Percentiles rank a stretch among this genome's conserved stretches.
Conservation (phyloP, 2,329 filamentous ascomycete species). For the Phaeoacremonium minimum region DNA sequence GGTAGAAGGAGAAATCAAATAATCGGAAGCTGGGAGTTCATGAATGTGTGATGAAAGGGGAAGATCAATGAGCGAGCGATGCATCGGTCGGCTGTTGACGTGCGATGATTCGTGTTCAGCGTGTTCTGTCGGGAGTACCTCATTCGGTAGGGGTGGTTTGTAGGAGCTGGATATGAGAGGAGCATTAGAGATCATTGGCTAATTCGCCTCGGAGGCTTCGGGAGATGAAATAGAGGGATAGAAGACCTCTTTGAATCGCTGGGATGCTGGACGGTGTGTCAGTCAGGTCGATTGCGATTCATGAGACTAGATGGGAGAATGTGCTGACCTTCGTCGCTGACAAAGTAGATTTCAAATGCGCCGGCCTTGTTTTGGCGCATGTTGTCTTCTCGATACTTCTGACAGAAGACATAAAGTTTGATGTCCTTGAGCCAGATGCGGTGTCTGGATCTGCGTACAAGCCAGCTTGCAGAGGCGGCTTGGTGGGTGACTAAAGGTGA, state of each 20-base stretch:
- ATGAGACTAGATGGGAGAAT: neutral
- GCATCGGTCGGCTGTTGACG: too few species aligned
- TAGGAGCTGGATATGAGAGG: too few species aligned
- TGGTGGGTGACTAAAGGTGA: conserved; percentile 47
- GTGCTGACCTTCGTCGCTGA: conserved; percentile 30
- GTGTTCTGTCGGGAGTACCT: too few species aligned
- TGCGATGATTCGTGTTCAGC: too few species aligned
- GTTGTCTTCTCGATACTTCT: conserved; percentile 47
- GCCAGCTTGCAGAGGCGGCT: conserved; percentile 42
- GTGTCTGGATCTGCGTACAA: conserved; percentile 40
- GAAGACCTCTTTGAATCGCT: conserved; percentile 37
- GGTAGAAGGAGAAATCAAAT: too few species aligned
- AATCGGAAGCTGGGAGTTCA: too few species aligned
- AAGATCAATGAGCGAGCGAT: too few species aligned
- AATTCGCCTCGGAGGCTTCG: conserved; percentile 4
- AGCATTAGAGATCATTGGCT: too few species aligned
- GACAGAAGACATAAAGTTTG: conserved; percentile 55
- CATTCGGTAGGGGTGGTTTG: too few species aligned
- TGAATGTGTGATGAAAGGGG: too few species aligned
- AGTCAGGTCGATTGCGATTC: neutral
- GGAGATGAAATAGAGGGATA: conserved; percentile 10
- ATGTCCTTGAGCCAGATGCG: conserved; percentile 49
- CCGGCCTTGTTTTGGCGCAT: conserved; percentile 44
- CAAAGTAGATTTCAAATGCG: conserved; percentile 48
- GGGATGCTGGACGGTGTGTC: conserved; percentile 20